phyloP scores from a whole-genome alignment of 2,329 filamentous ascomycete species.

The Falciphora oryzae region DNA sequence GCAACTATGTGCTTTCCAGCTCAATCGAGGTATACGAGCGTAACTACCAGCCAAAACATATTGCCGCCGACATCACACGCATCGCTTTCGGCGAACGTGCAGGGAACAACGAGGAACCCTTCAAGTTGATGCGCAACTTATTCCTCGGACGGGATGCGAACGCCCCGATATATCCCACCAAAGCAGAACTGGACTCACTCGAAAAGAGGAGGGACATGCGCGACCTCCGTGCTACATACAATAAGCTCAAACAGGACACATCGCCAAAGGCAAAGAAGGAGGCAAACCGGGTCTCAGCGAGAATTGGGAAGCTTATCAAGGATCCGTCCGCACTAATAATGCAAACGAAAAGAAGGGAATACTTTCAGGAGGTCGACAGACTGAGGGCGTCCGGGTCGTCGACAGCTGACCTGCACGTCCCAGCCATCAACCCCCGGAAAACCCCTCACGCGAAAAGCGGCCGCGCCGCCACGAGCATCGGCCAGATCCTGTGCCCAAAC shows the following conservation, averaged over 20 bases:
- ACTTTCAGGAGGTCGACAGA: conserved; percentile 1
- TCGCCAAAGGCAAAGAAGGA: not conserved
- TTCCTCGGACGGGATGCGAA: not conserved
- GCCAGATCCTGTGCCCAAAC: conserved; percentile 3
- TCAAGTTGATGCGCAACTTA: conserved; percentile 1
- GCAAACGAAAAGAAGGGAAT: not conserved
- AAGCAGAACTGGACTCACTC: conserved; percentile 1
- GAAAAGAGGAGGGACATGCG: conserved; percentile 5
- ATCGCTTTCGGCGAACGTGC: conserved; percentile 6
- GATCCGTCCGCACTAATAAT: not conserved
- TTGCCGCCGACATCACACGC: not conserved
- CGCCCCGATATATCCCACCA: conserved; percentile 3
- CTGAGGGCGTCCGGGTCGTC: not conserved
- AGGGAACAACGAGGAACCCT: not conserved
- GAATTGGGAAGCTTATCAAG: not conserved
- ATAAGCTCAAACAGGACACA: not conserved
- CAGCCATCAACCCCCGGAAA: conserved; percentile 1
- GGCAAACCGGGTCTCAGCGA: not conserved
- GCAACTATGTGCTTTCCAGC: conserved; percentile 6
- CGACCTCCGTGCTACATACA: not conserved
- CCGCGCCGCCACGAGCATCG: conserved; percentile 2
- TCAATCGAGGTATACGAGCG: conserved; percentile 1
- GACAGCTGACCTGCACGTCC: not conserved
- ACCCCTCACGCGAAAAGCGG: conserved; percentile 1
- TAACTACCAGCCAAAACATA: conserved; percentile 3